Evolutionary conservation across 176 grass and related monocot genomes (phyloP), one percentile per base, ranked within the genome.

Genomic region (Avena sativa): DNA sequence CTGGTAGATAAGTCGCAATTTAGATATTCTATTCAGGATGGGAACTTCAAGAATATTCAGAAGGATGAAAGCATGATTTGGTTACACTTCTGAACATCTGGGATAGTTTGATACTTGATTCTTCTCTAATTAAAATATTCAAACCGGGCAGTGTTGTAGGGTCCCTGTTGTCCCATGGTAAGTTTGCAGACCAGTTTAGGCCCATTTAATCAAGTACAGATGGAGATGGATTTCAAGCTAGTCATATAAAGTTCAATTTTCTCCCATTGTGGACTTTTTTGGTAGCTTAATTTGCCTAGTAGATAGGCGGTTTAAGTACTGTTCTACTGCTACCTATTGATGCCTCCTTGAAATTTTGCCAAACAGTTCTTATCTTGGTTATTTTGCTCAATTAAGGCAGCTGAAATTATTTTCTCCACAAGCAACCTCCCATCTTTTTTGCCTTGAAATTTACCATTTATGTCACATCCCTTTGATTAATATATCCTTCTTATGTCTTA

Each of bases 71-170:
- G 56, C 34, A 49, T 17, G 57, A 71, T 49, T 49, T 72, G 28
- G 72, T 83, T 79, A 20, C 28, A 78, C 43, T 66, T 78, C 30
- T 36, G 56, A 79, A 66, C 74, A 57, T 79, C 17, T 74, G 14
- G n/a, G 16, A 30, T 64, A 9, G 48, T 72, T 78, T 0, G 2
- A 11, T 30, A 44, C 10, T 69, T 76, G 20, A 38, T 76, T 81
- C 19, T 86, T 76, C 19, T 77, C 25, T 23, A 16, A 26, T 59
- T 53, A 30, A 34, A 67, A 70, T 50, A 20, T 78, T 71, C 38
- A 82, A 83, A 9, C 49, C 10, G 21, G 44, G 21, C 30, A 32
- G 7, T 21, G 21, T 46, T 86, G 16, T 75, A 81, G 25, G 12
- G 40, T 82, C 26, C 36, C 57, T 14, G 12, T 50, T n/a, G 30